Percentiles rank a stretch among this genome's conserved stretches.
These are phyloP conservation scores for Pythium guiyangense DNA, from an alignment of 352 stramenopile species.

Conservation along the genomic window DNA sequence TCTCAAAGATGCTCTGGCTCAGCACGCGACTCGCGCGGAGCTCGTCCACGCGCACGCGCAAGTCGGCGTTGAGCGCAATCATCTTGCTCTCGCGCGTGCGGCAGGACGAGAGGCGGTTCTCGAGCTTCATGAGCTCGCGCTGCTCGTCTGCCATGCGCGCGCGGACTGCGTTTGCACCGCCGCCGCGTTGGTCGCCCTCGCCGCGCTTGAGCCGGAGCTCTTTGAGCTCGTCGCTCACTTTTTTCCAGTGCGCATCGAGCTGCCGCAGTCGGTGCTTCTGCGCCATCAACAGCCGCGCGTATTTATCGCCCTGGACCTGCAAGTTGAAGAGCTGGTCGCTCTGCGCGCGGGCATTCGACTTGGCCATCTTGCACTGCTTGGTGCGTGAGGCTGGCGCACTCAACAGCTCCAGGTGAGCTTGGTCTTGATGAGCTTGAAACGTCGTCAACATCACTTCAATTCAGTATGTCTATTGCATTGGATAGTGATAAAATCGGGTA, in stretches of 20 bases:
- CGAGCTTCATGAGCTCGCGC: constrained; percentile 72
- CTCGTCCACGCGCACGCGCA: constrained; percentile 51
- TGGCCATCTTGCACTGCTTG: constrained; percentile 40
- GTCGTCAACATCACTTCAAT: too few relatives aligned
- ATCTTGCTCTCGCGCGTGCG: constrained; percentile 77
- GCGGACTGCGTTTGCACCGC: constrained; percentile 64
- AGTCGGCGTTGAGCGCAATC: constrained; percentile 45
- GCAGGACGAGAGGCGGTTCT: constrained; percentile 71
- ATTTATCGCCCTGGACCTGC: constrained; percentile 80
- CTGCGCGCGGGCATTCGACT: constrained; percentile 59
- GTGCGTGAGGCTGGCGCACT: too few relatives aligned
- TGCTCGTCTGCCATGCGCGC: constrained; percentile 68
- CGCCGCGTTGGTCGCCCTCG: constrained; percentile 67
- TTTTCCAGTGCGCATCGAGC: constrained; percentile 67
- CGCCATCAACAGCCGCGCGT: constrained; percentile 56
- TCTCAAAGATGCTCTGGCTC: constrained; percentile 74
- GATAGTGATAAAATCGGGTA: too few relatives aligned
- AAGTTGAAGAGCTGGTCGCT: constrained; percentile 81
- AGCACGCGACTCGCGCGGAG: constrained; percentile 57
- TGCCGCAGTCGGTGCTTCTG: constrained; percentile 69
- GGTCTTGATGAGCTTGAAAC: neutral
- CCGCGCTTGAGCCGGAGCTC: constrained; percentile 59
- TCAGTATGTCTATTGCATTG: too few relatives aligned
- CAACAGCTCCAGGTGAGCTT: too few relatives aligned
- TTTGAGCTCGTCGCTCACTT: constrained; percentile 60